phyloP scores from a whole-genome alignment of 441 rosid species.

The Mallotus repandus region DNA sequence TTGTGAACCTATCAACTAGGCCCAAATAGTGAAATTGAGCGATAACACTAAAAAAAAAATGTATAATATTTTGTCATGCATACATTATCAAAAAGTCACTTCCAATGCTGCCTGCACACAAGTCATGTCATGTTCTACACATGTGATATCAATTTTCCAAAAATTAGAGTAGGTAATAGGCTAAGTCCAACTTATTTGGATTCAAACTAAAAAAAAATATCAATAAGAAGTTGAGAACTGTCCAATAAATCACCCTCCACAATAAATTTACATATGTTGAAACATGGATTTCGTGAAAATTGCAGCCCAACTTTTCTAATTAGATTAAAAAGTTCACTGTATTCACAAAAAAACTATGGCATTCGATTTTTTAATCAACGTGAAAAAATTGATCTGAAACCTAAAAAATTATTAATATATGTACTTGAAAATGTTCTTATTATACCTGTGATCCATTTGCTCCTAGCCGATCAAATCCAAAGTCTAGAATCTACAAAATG shows the following conservation, averaged over 20 bases:
- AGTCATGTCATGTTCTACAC: background rate
- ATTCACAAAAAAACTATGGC: background rate
- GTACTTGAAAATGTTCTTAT: slow-evolving; percentile 5
- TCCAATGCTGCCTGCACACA: background rate
- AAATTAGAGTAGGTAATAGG: background rate
- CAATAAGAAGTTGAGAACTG: background rate
- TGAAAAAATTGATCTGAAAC: background rate
- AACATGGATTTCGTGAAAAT: background rate
- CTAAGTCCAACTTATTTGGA: background rate
- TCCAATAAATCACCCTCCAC: slow-evolving; percentile 3
- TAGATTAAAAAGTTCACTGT: background rate
- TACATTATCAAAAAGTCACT: background rate
- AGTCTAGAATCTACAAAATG: slow-evolving; percentile 73
- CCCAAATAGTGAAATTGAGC: slow-evolving; percentile 2
- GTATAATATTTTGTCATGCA: background rate
- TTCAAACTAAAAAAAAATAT: background rate
- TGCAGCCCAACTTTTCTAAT: background rate
- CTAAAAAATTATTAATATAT: background rate
- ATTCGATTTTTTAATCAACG: background rate
- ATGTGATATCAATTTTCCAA: background rate
- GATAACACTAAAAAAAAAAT: background rate
- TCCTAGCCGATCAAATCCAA: slow-evolving; percentile 86
- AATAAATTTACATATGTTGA: too few species aligned
- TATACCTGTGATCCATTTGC: slow-evolving; percentile 76
- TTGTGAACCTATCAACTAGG: slow-evolving; percentile 14